A percentile compares a stretch with the other conserved stretches of the same genome.
Conservation (phyloP, 2,329 filamentous ascomycete genomes). For the Colletotrichum orbiculare region DNA sequence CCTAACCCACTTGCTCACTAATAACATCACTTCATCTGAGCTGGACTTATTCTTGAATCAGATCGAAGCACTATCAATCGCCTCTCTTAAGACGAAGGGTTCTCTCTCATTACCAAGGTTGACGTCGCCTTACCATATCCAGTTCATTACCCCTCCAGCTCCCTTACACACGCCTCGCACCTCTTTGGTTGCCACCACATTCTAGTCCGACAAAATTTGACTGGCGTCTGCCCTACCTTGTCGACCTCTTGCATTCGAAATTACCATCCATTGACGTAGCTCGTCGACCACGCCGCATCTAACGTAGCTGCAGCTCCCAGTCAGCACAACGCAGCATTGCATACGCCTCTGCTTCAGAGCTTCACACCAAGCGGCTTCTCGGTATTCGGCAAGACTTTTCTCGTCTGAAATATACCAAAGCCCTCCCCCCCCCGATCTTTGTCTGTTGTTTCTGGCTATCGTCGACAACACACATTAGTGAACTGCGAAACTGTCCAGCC, state of each 20-base stretch:
- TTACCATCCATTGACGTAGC: conserved; percentile 32
- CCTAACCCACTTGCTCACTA: conserved; percentile 22
- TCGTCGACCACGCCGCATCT: conserved; percentile 6
- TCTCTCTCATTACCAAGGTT: not conserved
- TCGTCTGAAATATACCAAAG: not conserved
- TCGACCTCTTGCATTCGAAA: not conserved
- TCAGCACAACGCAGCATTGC: conserved; percentile 24
- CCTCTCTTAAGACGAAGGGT: conserved; percentile 21
- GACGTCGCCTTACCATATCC: conserved; percentile 15
- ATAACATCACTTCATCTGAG: conserved; percentile 17
- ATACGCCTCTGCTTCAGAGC: not conserved
- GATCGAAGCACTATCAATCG: not conserved
- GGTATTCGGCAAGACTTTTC: not conserved
- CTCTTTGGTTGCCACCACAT: conserved; percentile 11
- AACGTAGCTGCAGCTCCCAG: conserved; percentile 13
- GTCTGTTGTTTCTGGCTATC: not conserved
- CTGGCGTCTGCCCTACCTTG: conserved; percentile 11
- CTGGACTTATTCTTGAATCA: conserved; percentile 1
- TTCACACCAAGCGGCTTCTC: not conserved
- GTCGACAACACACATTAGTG: not conserved
- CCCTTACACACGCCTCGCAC: not conserved
- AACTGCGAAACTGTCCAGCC: conserved; percentile 26
- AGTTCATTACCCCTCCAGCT: conserved; percentile 28
- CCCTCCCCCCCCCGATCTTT: not conserved
- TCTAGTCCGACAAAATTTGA: conserved; percentile 21